phyloP scores from a whole-genome alignment of 129 eudicot species.

The Pulicaria dysenterica region DNA sequence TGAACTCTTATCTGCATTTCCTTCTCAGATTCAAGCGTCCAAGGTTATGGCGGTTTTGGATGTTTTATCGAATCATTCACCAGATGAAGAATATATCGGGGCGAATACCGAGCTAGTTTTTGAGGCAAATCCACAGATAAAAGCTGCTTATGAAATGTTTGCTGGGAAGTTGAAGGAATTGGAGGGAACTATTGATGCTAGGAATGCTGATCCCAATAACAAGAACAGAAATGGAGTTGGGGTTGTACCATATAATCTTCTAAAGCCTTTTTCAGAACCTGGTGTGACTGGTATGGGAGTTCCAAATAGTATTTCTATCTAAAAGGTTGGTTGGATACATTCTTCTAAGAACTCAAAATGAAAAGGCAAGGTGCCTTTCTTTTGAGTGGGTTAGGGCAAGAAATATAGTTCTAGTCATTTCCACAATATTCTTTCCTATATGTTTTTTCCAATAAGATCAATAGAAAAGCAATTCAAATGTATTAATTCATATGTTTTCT shows the following conservation, averaged over 20 bases:
- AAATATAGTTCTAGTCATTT: no score
- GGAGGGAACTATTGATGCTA: slow-evolving; percentile 59
- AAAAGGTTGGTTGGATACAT: slow-evolving; percentile 1
- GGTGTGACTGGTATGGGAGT: slow-evolving; percentile 85
- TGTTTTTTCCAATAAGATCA: no score
- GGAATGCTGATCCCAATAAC: slow-evolving; percentile 49
- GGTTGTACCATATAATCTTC: slow-evolving; percentile 63
- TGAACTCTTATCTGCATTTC: slow-evolving; percentile 55
- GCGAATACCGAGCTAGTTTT: slow-evolving; percentile 44
- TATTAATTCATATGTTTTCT: no score
- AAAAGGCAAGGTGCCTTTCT: no score
- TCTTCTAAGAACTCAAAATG: no score
- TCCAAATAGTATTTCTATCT: slow-evolving; percentile 86
- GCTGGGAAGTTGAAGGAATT: slow-evolving; percentile 58
- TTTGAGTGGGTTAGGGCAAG: no score
- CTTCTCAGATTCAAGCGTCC: slow-evolving; percentile 75
- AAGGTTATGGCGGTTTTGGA: slow-evolving; percentile 75
- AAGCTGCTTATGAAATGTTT: slow-evolving; percentile 59
- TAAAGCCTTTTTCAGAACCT: slow-evolving; percentile 73
- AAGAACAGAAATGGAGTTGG: slow-evolving; percentile 85
- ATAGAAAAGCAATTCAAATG: no score
- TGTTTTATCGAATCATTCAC: slow-evolving; percentile 77
- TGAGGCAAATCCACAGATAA: slow-evolving; percentile 50
- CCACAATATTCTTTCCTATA: no score
- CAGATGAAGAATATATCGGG: slow-evolving; percentile 89